A percentile compares a stretch with the other conserved stretches of the same genome.
phyloP scores from a whole-genome alignment of 768 basidiomycete species.

The Coprinopsis marcescibilis region DNA sequence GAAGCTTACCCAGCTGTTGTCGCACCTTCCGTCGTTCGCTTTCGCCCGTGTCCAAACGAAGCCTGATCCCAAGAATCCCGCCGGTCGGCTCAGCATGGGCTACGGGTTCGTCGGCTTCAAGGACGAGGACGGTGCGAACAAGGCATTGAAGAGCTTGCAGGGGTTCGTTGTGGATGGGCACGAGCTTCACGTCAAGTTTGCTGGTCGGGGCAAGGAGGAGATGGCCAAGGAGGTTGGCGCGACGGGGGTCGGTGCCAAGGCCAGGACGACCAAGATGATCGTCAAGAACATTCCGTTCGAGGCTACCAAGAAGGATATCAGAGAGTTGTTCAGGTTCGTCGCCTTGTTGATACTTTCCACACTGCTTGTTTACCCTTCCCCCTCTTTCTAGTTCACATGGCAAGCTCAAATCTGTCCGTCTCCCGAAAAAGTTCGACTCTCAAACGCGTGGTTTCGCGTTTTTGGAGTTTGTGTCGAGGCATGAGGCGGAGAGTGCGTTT shows the following conservation, averaged over 20 bases:
- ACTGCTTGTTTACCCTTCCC: neutral
- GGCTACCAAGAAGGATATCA: conserved; percentile 86
- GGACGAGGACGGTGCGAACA: conserved; percentile 63
- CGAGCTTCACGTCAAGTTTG: conserved; percentile 75
- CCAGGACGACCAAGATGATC: conserved; percentile 85
- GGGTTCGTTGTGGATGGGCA: conserved; percentile 87
- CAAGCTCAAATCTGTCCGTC: conserved; percentile 86
- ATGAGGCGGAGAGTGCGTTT: conserved; percentile 88
- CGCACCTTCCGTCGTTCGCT: conserved; percentile 68
- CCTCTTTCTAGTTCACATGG: conserved; percentile 67
- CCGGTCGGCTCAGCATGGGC: conserved; percentile 78
- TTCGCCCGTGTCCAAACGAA: conserved; percentile 93
- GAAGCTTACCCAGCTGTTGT: conserved; percentile 62
- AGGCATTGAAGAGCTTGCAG: conserved; percentile 71
- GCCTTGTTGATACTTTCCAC: neutral
- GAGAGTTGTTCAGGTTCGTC: conserved; percentile 81
- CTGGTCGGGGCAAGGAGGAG: conserved; percentile 75
- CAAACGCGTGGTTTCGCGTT: conserved; percentile 94
- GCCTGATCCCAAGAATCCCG: conserved; percentile 71
- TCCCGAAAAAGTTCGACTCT: conserved; percentile 89
- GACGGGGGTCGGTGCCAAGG: conserved; percentile 43
- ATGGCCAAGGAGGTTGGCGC: conserved; percentile 24
- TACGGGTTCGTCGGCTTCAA: conserved; percentile 95
- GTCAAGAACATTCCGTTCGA: conserved; percentile 99
- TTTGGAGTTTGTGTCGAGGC: conserved; percentile 85